A percentile compares a stretch with the other conserved stretches of the same genome.
phyloP scores from a whole-genome alignment of 164 flowering plant genomes.

The Kingdonia uniflora region DNA sequence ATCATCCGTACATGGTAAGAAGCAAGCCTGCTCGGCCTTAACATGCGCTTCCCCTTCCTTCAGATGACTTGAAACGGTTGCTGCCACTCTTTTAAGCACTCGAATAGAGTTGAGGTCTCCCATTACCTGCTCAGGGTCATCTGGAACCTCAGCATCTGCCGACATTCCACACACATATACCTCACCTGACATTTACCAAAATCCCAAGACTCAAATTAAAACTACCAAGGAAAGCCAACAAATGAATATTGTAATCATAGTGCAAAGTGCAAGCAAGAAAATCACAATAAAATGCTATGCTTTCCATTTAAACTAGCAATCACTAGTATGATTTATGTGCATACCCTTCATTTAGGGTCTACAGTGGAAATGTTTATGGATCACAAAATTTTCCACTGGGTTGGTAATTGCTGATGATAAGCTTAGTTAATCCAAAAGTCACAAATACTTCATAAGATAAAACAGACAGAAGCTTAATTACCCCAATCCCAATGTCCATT shows the following conservation, averaged over 20 bases:
- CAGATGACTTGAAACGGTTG: conserved; percentile 62
- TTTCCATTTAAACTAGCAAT: too few relatives aligned
- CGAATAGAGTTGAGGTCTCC: conserved; percentile 50
- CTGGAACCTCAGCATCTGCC: conserved; percentile 60
- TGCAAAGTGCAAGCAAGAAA: not conserved
- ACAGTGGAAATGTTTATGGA: too few relatives aligned
- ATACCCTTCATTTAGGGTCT: too few relatives aligned
- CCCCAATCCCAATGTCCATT: too few relatives aligned
- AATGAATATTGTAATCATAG: too few relatives aligned
- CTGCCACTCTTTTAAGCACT: conserved; percentile 64
- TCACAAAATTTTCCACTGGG: too few relatives aligned
- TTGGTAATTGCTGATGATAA: too few relatives aligned
- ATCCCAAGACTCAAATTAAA: not conserved
- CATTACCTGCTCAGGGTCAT: conserved; percentile 55
- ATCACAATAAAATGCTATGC: not conserved
- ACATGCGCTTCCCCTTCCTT: conserved; percentile 51
- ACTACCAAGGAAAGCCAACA: too few relatives aligned
- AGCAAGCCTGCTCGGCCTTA: conserved; percentile 84
- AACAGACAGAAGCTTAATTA: too few relatives aligned
- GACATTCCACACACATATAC: conserved; percentile 92
- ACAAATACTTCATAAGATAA: too few relatives aligned
- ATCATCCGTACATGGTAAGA: conserved; percentile 81
- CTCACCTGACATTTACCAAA: conserved; percentile 41
- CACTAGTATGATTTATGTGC: too few relatives aligned
- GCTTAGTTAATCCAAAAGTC: too few relatives aligned